A percentile compares a stretch with the other conserved stretches of the same genome.
phyloP scores from a whole-genome alignment of 163 green algal genomes.

The Scenedesmus sp. region DNA sequence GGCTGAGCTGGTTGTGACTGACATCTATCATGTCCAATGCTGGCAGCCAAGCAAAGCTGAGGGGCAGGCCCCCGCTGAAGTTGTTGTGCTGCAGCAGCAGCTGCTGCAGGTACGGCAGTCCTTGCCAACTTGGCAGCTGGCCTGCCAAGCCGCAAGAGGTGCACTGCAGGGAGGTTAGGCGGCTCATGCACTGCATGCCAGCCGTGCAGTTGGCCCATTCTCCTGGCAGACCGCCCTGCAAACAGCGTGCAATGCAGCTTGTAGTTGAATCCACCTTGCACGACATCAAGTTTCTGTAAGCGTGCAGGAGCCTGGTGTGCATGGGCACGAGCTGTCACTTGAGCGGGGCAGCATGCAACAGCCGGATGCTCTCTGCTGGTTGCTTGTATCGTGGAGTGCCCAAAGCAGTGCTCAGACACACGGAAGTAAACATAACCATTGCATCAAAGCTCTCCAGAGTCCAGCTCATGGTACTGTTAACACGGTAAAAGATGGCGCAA shows the following conservation, averaged over 20 bases:
- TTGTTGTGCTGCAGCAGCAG: slow-evolving; percentile 20
- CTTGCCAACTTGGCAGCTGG: neutral
- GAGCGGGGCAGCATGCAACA: too few relatives aligned
- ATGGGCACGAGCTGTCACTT: too few relatives aligned
- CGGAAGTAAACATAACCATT: too few relatives aligned
- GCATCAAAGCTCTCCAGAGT: too few relatives aligned
- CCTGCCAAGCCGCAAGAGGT: neutral
- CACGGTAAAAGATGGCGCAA: neutral
- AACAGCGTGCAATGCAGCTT: neutral
- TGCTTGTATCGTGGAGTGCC: too few relatives aligned
- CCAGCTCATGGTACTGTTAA: too few relatives aligned
- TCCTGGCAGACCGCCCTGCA: neutral
- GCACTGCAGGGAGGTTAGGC: neutral
- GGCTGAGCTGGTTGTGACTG: neutral
- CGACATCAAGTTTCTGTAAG: too few relatives aligned
- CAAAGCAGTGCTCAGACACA: too few relatives aligned
- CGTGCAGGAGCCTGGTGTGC: too few relatives aligned
- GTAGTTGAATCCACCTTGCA: too few relatives aligned
- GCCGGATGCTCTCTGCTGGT: too few relatives aligned
- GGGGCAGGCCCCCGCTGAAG: neutral
- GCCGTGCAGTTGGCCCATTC: neutral
- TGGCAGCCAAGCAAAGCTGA: neutral
- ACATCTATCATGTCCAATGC: neutral
- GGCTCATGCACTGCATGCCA: neutral
- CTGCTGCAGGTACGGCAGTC: neutral